Evolutionary conservation across 108 stramenopile species (phyloP), one percentile per base, ranked within the genome.

Genomic region (Fragilaria crotonensis): DNA sequence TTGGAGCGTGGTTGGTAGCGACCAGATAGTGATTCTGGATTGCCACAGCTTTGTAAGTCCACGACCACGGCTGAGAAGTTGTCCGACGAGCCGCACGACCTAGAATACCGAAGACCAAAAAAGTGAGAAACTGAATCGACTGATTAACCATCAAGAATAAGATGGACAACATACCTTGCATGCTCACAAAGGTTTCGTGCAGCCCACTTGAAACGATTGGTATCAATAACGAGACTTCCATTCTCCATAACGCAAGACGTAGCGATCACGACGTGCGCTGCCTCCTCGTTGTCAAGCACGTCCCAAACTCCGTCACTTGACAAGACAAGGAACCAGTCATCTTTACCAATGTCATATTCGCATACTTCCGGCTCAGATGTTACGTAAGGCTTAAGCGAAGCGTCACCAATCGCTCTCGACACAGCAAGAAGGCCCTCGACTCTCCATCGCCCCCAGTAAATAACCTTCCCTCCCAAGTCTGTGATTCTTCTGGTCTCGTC

Each of bases 381-480:
- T 7, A 94, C 80, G 62, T 81, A 94, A 0, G 93, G 93, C 57
- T 90, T 94, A 36, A 94, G 66, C n/a, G 75, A 80, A 7, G 89
- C 83, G 74, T 99, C 98, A 18, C 98, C 98, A 48, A 99, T 75
- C 30, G 89, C 84, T 30, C 98, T 58, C 11, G 95, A 96, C 4
- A 99, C 90, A 26, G 96, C 94, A 56, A 98, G 60, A n/a, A 96
- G 78, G 28, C 96, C 95, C 59, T 97, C 96, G 0, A 99, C 96
- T 48, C 93, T 52, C 93, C 93, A 94, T 25, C 98, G 68, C 18
- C 96, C 96, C 77, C 87, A 93, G 58, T 85, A 79, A 55, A 89
- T 89, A n/a, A 97, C 95, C 29, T 77, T 67, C 5, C 95, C 97
- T 26, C 97, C 97, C 54, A 93, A 66, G 11, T 75, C 79, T 21